Evolutionary conservation across 352 stramenopile species (phyloP).

Genomic region (Pythium sukuiense): DNA sequence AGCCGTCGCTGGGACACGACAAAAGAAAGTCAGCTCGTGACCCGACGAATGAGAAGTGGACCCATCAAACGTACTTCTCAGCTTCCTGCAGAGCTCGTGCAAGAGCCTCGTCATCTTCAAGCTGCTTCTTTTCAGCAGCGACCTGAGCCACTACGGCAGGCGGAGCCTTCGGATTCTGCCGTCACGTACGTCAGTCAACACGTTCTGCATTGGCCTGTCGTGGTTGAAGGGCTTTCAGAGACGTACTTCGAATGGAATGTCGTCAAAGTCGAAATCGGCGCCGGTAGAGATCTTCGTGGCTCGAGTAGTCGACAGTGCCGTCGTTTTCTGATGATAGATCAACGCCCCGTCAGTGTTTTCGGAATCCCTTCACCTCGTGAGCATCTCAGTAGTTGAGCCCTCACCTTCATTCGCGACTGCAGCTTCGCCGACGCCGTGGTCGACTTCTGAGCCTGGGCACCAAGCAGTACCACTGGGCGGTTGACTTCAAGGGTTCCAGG

Average conservation of each 20-base stretch:
- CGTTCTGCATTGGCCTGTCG: too few species aligned
- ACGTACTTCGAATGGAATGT: conserved; percentile 82
- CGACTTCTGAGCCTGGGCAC: conserved; percentile 53
- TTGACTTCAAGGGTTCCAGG: conserved; percentile 50
- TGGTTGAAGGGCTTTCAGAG: not conserved
- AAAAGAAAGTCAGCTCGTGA: not conserved
- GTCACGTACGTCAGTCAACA: not conserved
- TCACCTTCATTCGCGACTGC: conserved; percentile 65
- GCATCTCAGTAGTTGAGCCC: not conserved
- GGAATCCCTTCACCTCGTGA: not conserved
- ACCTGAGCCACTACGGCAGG: conserved; percentile 23
- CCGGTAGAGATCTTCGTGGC: conserved; percentile 78
- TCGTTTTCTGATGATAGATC: conserved; percentile 33
- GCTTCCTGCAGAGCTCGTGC: conserved; percentile 77
- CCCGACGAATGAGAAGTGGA: not conserved
- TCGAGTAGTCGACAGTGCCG: conserved; percentile 23
- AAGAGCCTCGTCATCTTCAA: conserved; percentile 86
- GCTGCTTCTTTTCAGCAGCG: conserved; percentile 61
- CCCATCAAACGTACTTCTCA: conserved; percentile 54
- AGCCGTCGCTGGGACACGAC: conserved; percentile 10
- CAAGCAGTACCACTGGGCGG: conserved; percentile 72
- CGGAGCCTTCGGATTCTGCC: conserved; percentile 66
- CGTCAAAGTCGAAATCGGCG: conserved; percentile 88
- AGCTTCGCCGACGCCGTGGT: conserved; percentile 43
- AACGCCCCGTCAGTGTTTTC: not conserved